Conservation (phyloP, 164 flowering plant species). For the Magnolia officinalis region DNA sequence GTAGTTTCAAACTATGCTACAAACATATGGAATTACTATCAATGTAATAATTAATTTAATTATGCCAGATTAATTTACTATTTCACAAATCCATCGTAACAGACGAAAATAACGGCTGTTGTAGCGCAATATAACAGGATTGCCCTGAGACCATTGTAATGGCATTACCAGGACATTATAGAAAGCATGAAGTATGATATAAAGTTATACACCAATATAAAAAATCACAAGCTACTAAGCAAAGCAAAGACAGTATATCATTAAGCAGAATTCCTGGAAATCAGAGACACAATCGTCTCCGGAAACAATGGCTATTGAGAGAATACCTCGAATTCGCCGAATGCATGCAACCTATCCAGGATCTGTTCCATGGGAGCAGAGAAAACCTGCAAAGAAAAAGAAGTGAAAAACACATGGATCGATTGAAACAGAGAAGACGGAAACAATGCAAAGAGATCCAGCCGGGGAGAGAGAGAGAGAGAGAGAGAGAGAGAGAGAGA, state of each 20-base stretch:
- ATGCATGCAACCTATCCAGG: slow-evolving; percentile 35
- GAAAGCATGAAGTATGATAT: neutral
- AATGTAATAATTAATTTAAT: too few relatives aligned
- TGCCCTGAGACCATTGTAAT: too few relatives aligned
- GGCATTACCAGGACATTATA: too few relatives aligned
- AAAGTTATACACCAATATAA: neutral
- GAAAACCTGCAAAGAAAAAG: slow-evolving; percentile 41
- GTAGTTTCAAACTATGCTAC: too few relatives aligned
- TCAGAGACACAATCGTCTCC: neutral
- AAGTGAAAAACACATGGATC: neutral
- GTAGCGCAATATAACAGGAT: too few relatives aligned
- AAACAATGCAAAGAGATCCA: too few relatives aligned
- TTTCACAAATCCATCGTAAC: neutral
- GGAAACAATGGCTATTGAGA: neutral
- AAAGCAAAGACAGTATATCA: neutral
- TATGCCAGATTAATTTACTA: neutral
- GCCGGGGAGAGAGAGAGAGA: neutral
- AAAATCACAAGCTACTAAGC: neutral
- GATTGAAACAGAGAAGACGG: neutral
- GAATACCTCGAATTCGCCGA: slow-evolving; percentile 95
- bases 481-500: neutral
- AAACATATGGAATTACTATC: too few relatives aligned
- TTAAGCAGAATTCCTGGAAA: neutral
- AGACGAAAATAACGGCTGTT: neutral
- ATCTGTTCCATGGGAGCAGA: slow-evolving; percentile 77